Percentiles rank a stretch among this genome's conserved stretches.
These are phyloP conservation scores for Acer yangbiense DNA, from an alignment of 345 rosid species.

Conservation along the genomic window DNA sequence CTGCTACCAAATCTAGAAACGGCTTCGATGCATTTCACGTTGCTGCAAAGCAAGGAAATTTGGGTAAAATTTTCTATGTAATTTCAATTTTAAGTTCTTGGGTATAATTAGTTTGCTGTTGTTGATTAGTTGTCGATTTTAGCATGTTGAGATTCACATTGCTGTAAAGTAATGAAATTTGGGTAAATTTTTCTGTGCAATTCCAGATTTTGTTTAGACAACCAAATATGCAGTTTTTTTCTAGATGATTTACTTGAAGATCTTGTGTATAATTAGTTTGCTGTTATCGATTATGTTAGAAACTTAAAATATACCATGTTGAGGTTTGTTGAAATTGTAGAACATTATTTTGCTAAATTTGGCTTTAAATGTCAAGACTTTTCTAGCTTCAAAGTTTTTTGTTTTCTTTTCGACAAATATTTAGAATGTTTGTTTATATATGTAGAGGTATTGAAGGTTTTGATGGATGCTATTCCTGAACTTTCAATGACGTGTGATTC, in stretches of 20 bases:
- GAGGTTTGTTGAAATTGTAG: neutral
- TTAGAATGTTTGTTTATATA: conserved; percentile 6
- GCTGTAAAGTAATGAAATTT: no score
- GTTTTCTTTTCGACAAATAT: neutral
- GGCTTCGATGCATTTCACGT: conserved; percentile 88
- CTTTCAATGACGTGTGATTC: conserved; percentile 77
- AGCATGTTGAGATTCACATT: no score
- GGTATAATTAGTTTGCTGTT: neutral
- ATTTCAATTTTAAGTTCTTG: conserved; percentile 15
- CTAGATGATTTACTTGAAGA: no score
- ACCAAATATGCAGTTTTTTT: no score
- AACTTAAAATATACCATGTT: no score
- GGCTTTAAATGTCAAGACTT: neutral
- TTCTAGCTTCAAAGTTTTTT: neutral
- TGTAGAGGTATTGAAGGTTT: conserved; percentile 64
- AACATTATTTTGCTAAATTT: neutral
- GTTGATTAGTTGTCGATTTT: no score
- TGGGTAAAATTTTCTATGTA: conserved; percentile 45
- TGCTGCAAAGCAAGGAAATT: conserved; percentile 84
- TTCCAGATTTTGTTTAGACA: no score
- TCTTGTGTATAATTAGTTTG: neutral
- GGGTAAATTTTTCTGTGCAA: no score
- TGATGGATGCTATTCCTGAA: conserved; percentile 65
- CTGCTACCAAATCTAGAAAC: conserved; percentile 72
- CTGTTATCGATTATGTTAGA: neutral